A percentile compares a stretch with the other conserved stretches of the same genome.
Conservation (phyloP, 768 basidiomycete species). For the Pulveroboletus sp. region DNA sequence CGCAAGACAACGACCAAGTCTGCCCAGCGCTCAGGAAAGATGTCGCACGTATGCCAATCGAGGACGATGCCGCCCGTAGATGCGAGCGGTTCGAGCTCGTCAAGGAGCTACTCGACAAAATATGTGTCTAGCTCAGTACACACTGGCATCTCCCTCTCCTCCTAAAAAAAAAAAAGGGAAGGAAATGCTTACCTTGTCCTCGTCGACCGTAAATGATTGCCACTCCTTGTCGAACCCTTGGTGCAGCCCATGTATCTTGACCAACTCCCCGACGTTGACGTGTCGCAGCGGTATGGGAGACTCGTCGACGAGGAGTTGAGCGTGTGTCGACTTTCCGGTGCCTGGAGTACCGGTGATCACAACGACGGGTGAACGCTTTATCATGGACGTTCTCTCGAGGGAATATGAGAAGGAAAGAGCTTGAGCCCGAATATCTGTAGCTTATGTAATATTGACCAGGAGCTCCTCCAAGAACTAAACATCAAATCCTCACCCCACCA, state of each 20-base stretch:
- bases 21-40: slow-evolving; percentile 94
- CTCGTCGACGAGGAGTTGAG: slow-evolving; percentile 71
- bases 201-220: slow-evolving; percentile 91
- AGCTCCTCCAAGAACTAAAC: no score
- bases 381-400: background rate
- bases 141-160: no score
- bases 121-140: background rate
- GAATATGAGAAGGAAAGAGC: no score
- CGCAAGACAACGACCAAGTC: slow-evolving; percentile 92
- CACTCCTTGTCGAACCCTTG: slow-evolving; percentile 90
- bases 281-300: slow-evolving; percentile 69
- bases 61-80: slow-evolving; percentile 75
- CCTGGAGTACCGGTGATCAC: slow-evolving; percentile 89
- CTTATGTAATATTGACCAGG: no score
- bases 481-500: no score
- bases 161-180: background rate
- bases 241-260: slow-evolving; percentile 79
- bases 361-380: slow-evolving; percentile 54
- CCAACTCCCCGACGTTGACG: slow-evolving; percentile 86
- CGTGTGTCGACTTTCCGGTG: slow-evolving; percentile 95
- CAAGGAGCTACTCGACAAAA: slow-evolving; percentile 55
- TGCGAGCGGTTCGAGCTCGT: slow-evolving; percentile 76
- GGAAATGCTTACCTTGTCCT: slow-evolving; percentile 72
- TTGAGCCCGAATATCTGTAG: no score
- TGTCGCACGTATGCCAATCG: slow-evolving; percentile 93